These are phyloP conservation scores for Lasiodiplodia citricola DNA, from an alignment of 2,329 filamentous ascomycete species.

Conservation along the genomic window DNA sequence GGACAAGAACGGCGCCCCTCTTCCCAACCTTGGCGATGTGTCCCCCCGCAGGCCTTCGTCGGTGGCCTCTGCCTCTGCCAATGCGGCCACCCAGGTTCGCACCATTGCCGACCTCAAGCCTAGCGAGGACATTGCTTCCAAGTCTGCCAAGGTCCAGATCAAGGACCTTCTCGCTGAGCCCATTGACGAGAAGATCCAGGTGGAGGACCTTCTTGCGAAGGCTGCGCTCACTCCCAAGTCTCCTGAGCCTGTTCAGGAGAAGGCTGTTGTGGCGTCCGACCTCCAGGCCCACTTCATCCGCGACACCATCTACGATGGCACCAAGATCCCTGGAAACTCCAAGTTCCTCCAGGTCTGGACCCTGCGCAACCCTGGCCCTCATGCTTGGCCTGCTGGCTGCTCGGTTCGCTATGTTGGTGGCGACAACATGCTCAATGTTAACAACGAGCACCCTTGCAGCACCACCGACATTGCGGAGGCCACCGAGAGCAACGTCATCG, in stretches of 20 bases:
- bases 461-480: slow-evolving; percentile 77
- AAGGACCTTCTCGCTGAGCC: slow-evolving; percentile 45
- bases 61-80: slow-evolving; percentile 58
- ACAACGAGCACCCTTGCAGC: slow-evolving; percentile 78
- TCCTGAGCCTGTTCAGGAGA: slow-evolving; percentile 23
- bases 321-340: slow-evolving; percentile 69
- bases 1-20: slow-evolving; percentile 68
- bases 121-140: slow-evolving; percentile 44
- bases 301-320: slow-evolving; percentile 81
- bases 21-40: slow-evolving; percentile 76
- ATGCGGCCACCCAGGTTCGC: slow-evolving; percentile 67
- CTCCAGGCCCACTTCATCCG: slow-evolving; percentile 74
- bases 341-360: slow-evolving; percentile 92
- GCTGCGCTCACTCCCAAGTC: slow-evolving; percentile 21
- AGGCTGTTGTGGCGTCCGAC: slow-evolving; percentile 31
- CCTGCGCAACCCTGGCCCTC: slow-evolving; percentile 80
- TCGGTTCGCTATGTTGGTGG: slow-evolving; percentile 90
- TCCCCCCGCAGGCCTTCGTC: slow-evolving; percentile 51
- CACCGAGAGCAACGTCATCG: slow-evolving; percentile 80
- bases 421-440: slow-evolving; percentile 94
- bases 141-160: slow-evolving; percentile 47
- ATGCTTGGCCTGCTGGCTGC: slow-evolving; percentile 85
- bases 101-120: slow-evolving; percentile 67
- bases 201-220: slow-evolving; percentile 32
- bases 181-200: slow-evolving; percentile 41